Base-by-base conservation (phyloP, 2,329 filamentous ascomycete genomes). In the Exophiala mesophila region DNA sequence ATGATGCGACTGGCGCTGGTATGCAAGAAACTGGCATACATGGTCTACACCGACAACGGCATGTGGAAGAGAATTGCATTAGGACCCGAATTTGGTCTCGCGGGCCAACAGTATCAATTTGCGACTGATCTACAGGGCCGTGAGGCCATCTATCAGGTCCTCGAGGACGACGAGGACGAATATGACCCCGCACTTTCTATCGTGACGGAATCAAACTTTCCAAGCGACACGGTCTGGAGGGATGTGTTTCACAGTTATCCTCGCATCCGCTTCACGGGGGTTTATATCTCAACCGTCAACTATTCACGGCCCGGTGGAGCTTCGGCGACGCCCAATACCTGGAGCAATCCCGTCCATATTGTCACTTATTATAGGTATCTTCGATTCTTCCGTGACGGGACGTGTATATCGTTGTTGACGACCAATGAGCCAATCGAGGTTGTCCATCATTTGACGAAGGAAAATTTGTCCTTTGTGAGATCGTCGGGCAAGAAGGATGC, bases 311-410 rank as follows among this genome's bases (percentile, higher is more conserved):
- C 87, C 0, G 92, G 92, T 21, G 84, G 84, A 45, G 74, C 82
- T 8, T 82, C 80, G 3, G 74, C 77, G 15, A 83, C 81, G 51
- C 81, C 80, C 41, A 68, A 83, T 13, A 83, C 85, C 1, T 95
- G 89, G 87, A 72, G 71, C 57, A 83, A 77, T 17, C 89, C 89
- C 6, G 83, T 97, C 24, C 88, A 94, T 61, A 94, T 97, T 45
- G 88, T 98, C 36, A 98, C 92, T 1, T 98, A 97, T 68, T 98
- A 94, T 68, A 87, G 92, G 44, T 98, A 97, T 66, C 77, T 98
- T 3, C 85, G 92, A 39, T 92, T 98, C 69, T 92, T 92, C 68
- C 85, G 88, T 17, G 87, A 97, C 63, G 92, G 92, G 19, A 83
- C 84, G 1, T 80, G 77, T 51, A 81, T 97, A 45, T 87, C 82